phyloP scores from a whole-genome alignment of 305 asterid genomes.

The Fraxinus paxiana region DNA sequence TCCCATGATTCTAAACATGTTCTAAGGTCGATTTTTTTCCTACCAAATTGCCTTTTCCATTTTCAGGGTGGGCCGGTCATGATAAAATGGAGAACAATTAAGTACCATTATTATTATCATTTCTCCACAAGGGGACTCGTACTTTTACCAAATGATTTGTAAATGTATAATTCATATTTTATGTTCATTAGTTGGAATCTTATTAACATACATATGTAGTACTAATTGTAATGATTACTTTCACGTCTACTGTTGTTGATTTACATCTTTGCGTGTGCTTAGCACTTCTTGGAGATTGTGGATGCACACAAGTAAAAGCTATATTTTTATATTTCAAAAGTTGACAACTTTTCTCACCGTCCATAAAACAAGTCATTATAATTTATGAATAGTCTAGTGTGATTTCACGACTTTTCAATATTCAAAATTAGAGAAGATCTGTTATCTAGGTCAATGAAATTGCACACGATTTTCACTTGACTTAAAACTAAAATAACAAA shows the following conservation, averaged over 20 bases:
- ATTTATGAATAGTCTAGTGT: not conserved
- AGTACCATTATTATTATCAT: not conserved
- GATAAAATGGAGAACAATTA: not conserved
- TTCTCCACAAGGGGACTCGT: not conserved
- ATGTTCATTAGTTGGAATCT: not conserved
- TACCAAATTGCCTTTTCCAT: not conserved
- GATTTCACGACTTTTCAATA: not conserved
- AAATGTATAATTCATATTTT: not conserved
- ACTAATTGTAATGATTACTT: not conserved
- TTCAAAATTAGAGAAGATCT: not conserved
- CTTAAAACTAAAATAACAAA: not conserved
- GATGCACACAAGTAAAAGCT: not conserved
- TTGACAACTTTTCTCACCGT: not conserved
- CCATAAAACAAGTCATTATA: not conserved
- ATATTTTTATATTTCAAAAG: not conserved
- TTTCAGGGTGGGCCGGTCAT: not conserved
- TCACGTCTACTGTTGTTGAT: not conserved
- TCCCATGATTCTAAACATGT: constrained; percentile 7
- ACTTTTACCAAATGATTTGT: not conserved
- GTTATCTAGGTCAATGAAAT: not conserved
- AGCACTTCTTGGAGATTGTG: not conserved
- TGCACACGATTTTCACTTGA: not conserved
- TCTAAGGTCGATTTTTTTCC: not conserved
- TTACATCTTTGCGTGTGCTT: constrained; percentile 4
- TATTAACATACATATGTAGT: not conserved